Evolutionary conservation across 805 yeast genomes (phyloP).

Genomic region (Candida adriatica): DNA sequence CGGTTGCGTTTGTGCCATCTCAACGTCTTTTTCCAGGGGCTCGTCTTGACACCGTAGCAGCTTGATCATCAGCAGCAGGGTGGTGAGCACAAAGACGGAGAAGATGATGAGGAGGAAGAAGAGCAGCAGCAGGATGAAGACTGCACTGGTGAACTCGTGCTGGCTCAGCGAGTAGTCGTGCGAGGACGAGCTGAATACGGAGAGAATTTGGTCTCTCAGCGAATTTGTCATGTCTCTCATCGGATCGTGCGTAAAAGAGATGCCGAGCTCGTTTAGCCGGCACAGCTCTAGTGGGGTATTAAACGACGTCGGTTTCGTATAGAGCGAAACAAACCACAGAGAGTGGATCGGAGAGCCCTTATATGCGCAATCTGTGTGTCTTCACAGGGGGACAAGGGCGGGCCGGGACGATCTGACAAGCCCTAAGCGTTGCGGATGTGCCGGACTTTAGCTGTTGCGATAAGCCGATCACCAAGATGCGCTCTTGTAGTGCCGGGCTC

Average conservation of each 20-base stretch:
- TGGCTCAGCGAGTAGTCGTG: slow-evolving; percentile 14
- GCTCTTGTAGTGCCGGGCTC: too few species aligned
- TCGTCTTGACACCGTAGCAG: slow-evolving; percentile 12
- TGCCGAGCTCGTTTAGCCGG: too few species aligned
- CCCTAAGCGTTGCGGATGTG: too few species aligned
- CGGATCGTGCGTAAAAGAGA: background rate
- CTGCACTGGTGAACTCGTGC: slow-evolving; percentile 11
- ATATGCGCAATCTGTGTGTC: too few species aligned
- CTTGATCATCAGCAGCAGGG: slow-evolving; percentile 11
- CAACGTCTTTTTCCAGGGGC: background rate
- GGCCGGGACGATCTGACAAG: too few species aligned
- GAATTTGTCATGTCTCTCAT: slow-evolving; percentile 1
- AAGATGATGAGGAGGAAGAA: slow-evolving; percentile 13
- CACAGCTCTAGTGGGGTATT: too few species aligned
- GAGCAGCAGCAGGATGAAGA: slow-evolving; percentile 11
- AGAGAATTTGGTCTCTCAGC: slow-evolving; percentile 7
- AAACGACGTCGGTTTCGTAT: too few species aligned
- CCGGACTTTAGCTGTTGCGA: too few species aligned
- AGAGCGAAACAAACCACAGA: too few species aligned
- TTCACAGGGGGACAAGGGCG: too few species aligned
- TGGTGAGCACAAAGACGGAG: slow-evolving; percentile 10
- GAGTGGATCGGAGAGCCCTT: too few species aligned
- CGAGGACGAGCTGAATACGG: slow-evolving; percentile 10
- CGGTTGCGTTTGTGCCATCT: background rate
- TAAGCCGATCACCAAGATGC: too few species aligned